Conservation (phyloP, 179 eudicot genomes). For the Spergularia azorica region DNA sequence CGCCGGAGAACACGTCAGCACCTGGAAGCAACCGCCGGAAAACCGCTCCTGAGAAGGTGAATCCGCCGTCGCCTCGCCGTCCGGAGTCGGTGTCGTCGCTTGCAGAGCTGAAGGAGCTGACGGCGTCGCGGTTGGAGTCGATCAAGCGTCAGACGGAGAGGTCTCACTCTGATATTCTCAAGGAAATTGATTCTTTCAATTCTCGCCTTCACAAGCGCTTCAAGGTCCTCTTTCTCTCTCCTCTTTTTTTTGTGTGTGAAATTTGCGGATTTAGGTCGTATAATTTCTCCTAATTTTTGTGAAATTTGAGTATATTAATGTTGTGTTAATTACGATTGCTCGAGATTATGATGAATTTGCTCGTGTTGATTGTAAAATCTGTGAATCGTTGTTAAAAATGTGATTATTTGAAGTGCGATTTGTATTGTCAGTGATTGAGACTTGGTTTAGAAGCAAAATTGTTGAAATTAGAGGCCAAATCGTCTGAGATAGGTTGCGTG, state of each 20-base stretch:
- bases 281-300: neutral
- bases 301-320: neutral
- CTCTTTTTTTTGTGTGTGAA: neutral
- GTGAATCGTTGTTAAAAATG: neutral
- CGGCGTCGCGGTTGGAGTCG: constrained; percentile 52
- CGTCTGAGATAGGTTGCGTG: no score
- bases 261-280: neutral
- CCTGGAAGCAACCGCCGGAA: constrained; percentile 28
- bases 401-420: neutral
- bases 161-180: constrained; percentile 67
- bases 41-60: constrained; percentile 18
- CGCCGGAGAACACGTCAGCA: neutral
- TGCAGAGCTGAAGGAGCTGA: constrained; percentile 64
- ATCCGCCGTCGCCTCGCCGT: constrained; percentile 27
- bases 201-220: constrained; percentile 69
- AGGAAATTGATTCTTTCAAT: constrained; percentile 61
- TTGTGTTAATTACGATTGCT: neutral
- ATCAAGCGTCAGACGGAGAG: constrained; percentile 61
- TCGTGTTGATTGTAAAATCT: no score
- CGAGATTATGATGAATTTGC: neutral
- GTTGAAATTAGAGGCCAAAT: neutral
- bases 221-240: constrained; percentile 42
- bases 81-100: constrained; percentile 34
- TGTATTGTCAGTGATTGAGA: neutral
- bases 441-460: neutral